These are phyloP conservation scores for Pisolithus tinctorius DNA, from an alignment of 768 basidiomycete species.

Conservation along the genomic window DNA sequence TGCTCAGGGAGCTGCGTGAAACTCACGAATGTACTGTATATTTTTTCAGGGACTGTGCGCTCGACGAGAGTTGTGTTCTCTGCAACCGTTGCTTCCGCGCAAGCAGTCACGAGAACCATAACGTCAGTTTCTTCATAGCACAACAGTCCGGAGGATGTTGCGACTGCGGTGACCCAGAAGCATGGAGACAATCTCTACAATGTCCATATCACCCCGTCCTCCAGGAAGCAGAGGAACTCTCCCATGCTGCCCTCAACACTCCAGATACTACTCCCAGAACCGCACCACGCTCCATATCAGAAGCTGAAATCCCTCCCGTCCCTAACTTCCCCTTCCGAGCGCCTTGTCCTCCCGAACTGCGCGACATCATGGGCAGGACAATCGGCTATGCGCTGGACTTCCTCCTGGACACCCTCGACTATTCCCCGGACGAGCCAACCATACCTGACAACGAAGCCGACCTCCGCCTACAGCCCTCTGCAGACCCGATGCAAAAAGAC, in stretches of 20 bases:
- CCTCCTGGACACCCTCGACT: conserved; percentile 74
- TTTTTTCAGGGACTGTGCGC: conserved; percentile 71
- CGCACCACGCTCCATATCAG: conserved; percentile 33
- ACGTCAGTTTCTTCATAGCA: conserved; percentile 88
- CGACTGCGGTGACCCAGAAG: conserved; percentile 89
- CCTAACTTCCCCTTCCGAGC: conserved; percentile 53
- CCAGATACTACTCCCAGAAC: conserved; percentile 37
- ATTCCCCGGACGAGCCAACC: conserved; percentile 72
- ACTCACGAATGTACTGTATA: neutral
- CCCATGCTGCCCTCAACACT: conserved; percentile 11
- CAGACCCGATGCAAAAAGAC: conserved; percentile 74
- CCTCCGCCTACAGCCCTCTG: conserved; percentile 65
- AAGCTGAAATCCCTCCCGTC: conserved; percentile 51
- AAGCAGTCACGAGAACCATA: conserved; percentile 82
- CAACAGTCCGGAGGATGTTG: conserved; percentile 92
- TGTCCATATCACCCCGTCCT: conserved; percentile 74
- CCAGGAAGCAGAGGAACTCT: conserved; percentile 8
- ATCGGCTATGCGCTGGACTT: conserved; percentile 78
- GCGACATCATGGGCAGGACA: conserved; percentile 67
- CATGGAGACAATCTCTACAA: conserved; percentile 63
- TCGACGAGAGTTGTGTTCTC: conserved; percentile 85
- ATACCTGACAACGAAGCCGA: conserved; percentile 62
- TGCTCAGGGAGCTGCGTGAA: neutral
- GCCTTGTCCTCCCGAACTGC: conserved; percentile 55
- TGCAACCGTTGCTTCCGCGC: conserved; percentile 88